Percentiles rank a stretch among this genome's conserved stretches.
phyloP scores from a whole-genome alignment of 2,329 filamentous ascomycete genomes.

The Alternaria sp. region DNA sequence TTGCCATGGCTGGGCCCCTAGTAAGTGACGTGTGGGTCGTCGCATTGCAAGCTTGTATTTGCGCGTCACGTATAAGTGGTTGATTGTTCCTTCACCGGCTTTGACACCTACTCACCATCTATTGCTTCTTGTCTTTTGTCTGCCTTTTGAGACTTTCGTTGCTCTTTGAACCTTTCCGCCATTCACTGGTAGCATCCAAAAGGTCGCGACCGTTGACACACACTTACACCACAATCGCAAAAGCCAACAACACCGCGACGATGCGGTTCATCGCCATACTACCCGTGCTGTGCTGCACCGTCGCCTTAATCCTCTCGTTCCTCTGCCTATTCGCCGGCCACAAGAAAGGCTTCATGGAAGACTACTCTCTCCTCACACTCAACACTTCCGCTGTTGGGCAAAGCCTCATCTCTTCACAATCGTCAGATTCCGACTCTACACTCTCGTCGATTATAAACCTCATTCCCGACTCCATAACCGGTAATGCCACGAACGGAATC shows the following conservation, averaged over 20 bases:
- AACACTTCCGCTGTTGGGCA: slow-evolving; percentile 66
- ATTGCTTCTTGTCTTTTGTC: slow-evolving; percentile 13
- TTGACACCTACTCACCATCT: background rate
- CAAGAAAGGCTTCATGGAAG: slow-evolving; percentile 64
- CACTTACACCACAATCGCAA: slow-evolving; percentile 5
- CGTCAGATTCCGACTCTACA: slow-evolving; percentile 36
- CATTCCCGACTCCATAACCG: slow-evolving; percentile 49
- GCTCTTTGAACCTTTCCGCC: slow-evolving; percentile 4
- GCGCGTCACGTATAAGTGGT: slow-evolving; percentile 18
- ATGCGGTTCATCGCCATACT: slow-evolving; percentile 61
- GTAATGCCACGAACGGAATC: slow-evolving; percentile 42
- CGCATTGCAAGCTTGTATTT: slow-evolving; percentile 10
- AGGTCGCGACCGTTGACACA: background rate
- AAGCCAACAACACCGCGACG: slow-evolving; percentile 7
- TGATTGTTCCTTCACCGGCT: slow-evolving; percentile 7
- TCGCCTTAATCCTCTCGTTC: slow-evolving; percentile 66
- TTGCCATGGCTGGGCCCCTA: slow-evolving; percentile 21
- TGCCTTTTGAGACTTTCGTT: slow-evolving; percentile 4
- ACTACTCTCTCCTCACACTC: slow-evolving; percentile 66
- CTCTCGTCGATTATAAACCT: slow-evolving; percentile 45
- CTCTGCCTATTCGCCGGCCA: slow-evolving; percentile 69
- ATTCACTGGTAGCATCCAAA: background rate
- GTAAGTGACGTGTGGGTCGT: slow-evolving; percentile 17
- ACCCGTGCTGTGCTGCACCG: slow-evolving; percentile 61
- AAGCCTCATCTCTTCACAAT: slow-evolving; percentile 42